Base-by-base conservation (phyloP, 2,329 filamentous ascomycete genomes). In the Aplosporella prunicola region DNA sequence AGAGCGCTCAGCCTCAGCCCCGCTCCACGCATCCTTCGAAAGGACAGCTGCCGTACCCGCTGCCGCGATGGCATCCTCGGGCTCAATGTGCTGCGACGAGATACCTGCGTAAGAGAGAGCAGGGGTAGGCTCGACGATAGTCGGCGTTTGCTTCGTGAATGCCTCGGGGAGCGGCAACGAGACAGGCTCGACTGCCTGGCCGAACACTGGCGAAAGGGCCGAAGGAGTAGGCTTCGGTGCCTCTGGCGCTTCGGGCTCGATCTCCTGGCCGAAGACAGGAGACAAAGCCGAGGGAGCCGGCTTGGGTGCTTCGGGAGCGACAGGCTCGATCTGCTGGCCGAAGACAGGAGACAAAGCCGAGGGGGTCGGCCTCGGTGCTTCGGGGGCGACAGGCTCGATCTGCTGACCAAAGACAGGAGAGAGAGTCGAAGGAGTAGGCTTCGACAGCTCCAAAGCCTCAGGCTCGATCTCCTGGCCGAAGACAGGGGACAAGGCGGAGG, bases 101-200 rank as follows among this genome's bases (percentile, higher is more conserved):
- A 60, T 48, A 23, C 46, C 34, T 9, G 58, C 58, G 13, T 58
- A 41, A 2, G 43, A 39, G 30, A 59, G 40, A 20, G 33, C 17
- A 17, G 48, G 37, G 31, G 31, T 25, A 9, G 30, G 22, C 33
- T 51, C 47, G 8, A 54, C 58, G n/a, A 14, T 13, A 16, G 22
- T 16, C 20, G 28, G 28, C 17, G 24, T 26, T 26, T 32, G 27
- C 30, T 14, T 13, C 3, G 28, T 13, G 27, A 35, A 15, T n/a
- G 25, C 15, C 20, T 40, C 32, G 25, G 38, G 38, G 20, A 35
- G 15, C 5, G 31, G 32, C n/a, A 30, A 27, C 10, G 38, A 29
- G 15, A 35, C 32, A 8, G 37, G 37, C 25, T 39, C 37, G 20
- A 35, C 26, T 9, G 31, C 24, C 31, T 40, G 38, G 15, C 31